Evolutionary conservation across 805 yeast species (phyloP).

Genomic region (Wickerhamiella domercqiae): DNA sequence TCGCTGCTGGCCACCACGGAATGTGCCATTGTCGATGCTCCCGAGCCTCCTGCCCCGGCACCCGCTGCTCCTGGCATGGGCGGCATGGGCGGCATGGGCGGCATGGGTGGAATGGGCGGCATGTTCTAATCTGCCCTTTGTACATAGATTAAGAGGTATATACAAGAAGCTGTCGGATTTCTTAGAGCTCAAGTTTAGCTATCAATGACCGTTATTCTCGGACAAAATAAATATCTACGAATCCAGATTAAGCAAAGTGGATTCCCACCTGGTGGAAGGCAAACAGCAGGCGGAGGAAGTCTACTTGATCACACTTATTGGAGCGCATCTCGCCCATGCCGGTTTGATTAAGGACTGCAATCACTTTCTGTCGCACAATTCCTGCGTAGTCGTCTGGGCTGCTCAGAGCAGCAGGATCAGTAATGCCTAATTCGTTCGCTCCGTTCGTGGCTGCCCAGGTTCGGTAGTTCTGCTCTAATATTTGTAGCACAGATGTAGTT

Average conservation of each 20-base stretch:
- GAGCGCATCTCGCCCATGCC: conserved; percentile 77
- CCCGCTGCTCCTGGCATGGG: conserved; percentile 43
- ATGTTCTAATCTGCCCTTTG: conserved; percentile 18
- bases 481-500: conserved; percentile 59
- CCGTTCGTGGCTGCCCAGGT: conserved; percentile 47
- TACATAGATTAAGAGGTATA: too few relatives aligned
- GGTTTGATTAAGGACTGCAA: conserved; percentile 60
- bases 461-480: conserved; percentile 77
- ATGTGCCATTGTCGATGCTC: conserved; percentile 94
- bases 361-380: conserved; percentile 56
- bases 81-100: conserved; percentile 58
- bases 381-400: conserved; percentile 21
- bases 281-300: conserved; percentile 62
- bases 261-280: conserved; percentile 96
- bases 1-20: conserved; percentile 94
- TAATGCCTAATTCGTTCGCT: conserved; percentile 28
- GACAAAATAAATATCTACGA: neutral
- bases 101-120: conserved; percentile 32
- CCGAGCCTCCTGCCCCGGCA: conserved; percentile 52
- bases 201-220: too few relatives aligned
- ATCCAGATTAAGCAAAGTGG: conserved; percentile 59
- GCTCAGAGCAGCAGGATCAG: conserved; percentile 11
- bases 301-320: conserved; percentile 89
- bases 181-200: too few relatives aligned
- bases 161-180: too few relatives aligned